A percentile compares a stretch with the other conserved stretches of the same genome.
phyloP scores from a whole-genome alignment of 352 stramenopile genomes.

The Elongisporangium senticosum region DNA sequence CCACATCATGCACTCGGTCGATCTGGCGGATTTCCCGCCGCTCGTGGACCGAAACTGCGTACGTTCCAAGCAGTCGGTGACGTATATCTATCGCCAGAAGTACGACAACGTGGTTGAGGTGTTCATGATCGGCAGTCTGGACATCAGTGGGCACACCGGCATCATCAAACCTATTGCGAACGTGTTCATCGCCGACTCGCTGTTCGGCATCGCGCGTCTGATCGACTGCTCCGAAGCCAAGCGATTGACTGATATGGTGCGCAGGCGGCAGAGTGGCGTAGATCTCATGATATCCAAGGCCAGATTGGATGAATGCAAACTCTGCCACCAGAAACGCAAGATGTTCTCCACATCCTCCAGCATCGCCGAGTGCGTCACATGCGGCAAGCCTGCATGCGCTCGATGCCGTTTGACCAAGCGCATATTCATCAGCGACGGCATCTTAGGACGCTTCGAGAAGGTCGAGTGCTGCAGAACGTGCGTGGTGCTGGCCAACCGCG shows the following conservation, averaged over 20 bases:
- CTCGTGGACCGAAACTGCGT: conserved; percentile 51
- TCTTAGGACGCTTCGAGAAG: conserved; percentile 20
- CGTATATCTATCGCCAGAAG: conserved; percentile 56
- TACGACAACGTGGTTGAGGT: conserved; percentile 40
- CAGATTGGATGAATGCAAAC: too few species aligned
- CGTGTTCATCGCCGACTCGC: conserved; percentile 29
- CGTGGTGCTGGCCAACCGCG: conserved; percentile 19
- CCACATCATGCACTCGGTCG: conserved; percentile 15
- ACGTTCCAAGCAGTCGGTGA: conserved; percentile 39
- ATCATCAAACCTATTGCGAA: conserved; percentile 37
- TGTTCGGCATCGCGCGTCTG: conserved; percentile 25
- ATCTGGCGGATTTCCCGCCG: conserved; percentile 12
- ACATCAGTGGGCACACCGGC: conserved; percentile 21
- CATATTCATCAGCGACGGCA: conserved; percentile 29
- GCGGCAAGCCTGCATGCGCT: conserved; percentile 20
- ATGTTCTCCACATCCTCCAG: not conserved
- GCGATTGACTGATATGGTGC: conserved; percentile 37
- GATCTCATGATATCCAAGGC: not conserved
- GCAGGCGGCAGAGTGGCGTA: conserved; percentile 5
- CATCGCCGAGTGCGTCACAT: conserved; percentile 8
- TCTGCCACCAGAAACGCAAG: not conserved
- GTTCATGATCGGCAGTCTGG: conserved; percentile 54
- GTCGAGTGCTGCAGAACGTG: conserved; percentile 32
- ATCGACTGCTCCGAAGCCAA: conserved; percentile 41
- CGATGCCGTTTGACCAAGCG: conserved; percentile 36